phyloP scores from a whole-genome alignment of 352 stramenopile genomes.

The Phytophthora macrochlamydospora region DNA sequence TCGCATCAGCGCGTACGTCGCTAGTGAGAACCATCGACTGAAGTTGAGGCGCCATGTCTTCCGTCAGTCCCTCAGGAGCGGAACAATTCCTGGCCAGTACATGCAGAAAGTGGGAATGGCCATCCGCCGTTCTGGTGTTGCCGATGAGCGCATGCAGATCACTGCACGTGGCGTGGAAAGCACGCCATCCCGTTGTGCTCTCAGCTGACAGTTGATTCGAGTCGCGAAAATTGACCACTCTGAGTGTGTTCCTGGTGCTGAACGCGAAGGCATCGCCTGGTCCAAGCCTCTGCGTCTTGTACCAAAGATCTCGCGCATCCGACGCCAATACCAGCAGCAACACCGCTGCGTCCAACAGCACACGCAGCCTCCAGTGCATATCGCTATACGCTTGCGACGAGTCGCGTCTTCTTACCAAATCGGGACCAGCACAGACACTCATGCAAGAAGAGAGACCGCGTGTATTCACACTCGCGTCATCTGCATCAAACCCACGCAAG shows the following conservation, averaged over 20 bases:
- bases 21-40: conserved; percentile 37
- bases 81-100: conserved; percentile 37
- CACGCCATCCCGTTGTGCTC: conserved; percentile 43
- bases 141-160: conserved; percentile 26
- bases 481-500: neutral
- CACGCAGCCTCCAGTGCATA: conserved; percentile 37
- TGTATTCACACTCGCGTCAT: conserved; percentile 2
- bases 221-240: conserved; percentile 8
- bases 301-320: conserved; percentile 54
- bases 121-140: conserved; percentile 11
- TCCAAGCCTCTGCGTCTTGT: conserved; percentile 61
- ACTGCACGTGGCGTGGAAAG: conserved; percentile 44
- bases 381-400: neutral
- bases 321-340: conserved; percentile 42
- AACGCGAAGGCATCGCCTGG: conserved; percentile 51
- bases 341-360: conserved; percentile 31
- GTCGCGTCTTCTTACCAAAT: conserved; percentile 13
- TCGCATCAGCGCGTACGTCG: conserved; percentile 47
- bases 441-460: neutral
- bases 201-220: conserved; percentile 1
- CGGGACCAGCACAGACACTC: neutral
- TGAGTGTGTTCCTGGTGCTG: conserved; percentile 28
- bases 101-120: conserved; percentile 35
- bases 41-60: conserved; percentile 22
- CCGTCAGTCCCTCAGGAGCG: conserved; percentile 13